phyloP scores from a whole-genome alignment of 805 yeast genomes.

The Nakazawaea siamensis region DNA sequence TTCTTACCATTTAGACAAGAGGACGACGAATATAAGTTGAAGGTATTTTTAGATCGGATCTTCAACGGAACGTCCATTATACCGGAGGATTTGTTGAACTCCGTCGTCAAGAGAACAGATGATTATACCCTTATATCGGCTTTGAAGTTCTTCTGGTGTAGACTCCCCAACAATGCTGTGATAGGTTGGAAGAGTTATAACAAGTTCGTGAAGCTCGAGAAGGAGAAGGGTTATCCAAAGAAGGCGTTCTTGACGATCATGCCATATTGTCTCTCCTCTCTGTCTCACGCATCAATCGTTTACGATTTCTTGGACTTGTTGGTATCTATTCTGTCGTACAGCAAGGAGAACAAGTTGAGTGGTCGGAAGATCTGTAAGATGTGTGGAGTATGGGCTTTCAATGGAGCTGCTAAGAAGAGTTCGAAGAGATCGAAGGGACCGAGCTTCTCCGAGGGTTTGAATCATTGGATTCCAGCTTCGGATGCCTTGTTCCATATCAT shows the following conservation, averaged over 20 bases:
- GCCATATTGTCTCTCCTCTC: conserved; percentile 78
- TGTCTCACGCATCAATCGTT: conserved; percentile 84
- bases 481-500: conserved; percentile 81
- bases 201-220: conserved; percentile 58
- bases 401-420: conserved; percentile 25
- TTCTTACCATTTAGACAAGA: conserved; percentile 74
- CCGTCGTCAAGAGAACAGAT: conserved; percentile 43
- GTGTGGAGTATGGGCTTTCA: conserved; percentile 88
- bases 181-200: conserved; percentile 83
- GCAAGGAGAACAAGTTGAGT: conserved; percentile 68
- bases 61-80: conserved; percentile 51
- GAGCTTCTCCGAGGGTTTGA: conserved; percentile 59
- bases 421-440: conserved; percentile 15
- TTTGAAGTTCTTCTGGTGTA: conserved; percentile 79
- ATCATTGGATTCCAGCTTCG: conserved; percentile 72
- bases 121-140: conserved; percentile 67
- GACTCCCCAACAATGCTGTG: conserved; percentile 71
- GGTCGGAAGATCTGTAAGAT: conserved; percentile 75
- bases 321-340: conserved; percentile 69
- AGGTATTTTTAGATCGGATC: conserved; percentile 45
- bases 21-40: conserved; percentile 51
- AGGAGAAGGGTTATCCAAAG: conserved; percentile 56
- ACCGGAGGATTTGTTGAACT: conserved; percentile 29
- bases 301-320: conserved; percentile 80
- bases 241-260: conserved; percentile 71